Evolutionary conservation across 192 early-diverging fungal genomes (phyloP), one percentile per base, ranked within the genome.

Genomic region (Coemansia sp.): DNA sequence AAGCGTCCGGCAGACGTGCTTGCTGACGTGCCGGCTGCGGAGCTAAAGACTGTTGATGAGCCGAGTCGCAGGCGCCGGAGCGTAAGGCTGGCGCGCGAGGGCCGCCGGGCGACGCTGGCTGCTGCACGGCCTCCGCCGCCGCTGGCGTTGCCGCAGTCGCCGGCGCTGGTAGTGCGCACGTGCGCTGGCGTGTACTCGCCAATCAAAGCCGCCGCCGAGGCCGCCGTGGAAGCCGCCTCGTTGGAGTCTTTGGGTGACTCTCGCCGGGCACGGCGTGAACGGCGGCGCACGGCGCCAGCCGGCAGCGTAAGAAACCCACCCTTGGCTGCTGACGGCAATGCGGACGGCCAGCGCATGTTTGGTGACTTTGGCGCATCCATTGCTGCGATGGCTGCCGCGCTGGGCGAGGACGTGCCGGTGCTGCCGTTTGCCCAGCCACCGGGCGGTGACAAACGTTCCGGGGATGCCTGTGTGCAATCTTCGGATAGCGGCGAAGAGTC

Each of bases 331-430:
- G n/a, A n/a, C n/a, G n/a, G n/a, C n/a, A n/a, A n/a, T n/a, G n/a
- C n/a, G n/a, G n/a, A n/a, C n/a, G n/a, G n/a, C n/a, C n/a, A n/a
- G n/a, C n/a, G n/a, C n/a, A n/a, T n/a, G n/a, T 19, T 42, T 4
- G 44, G 25, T 30, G 59, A 67, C 13, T 23, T 68, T 37, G 27
- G 25, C 9, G 53, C 57, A 12, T 66, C 66, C 19, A 61, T 78
- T 40, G 74, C 74, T 0, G 64, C 55, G 22, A 61, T 78, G 64
- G 74, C 74, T 1, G 59, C 61, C 4, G 74, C 74, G 4, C 57
- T 78, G 43, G 74, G 74, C 30, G 74, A 78, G 30, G 74, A 78
- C 23, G 15, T 78, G 0, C 74, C 74, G 9, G 18, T 13, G 18
- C 40, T 61, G 53, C 38, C 38, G 24, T 48, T 66, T 48, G 30